Base-by-base conservation (phyloP, 2,329 filamentous ascomycete genomes). In the Trichoderma breve region DNA sequence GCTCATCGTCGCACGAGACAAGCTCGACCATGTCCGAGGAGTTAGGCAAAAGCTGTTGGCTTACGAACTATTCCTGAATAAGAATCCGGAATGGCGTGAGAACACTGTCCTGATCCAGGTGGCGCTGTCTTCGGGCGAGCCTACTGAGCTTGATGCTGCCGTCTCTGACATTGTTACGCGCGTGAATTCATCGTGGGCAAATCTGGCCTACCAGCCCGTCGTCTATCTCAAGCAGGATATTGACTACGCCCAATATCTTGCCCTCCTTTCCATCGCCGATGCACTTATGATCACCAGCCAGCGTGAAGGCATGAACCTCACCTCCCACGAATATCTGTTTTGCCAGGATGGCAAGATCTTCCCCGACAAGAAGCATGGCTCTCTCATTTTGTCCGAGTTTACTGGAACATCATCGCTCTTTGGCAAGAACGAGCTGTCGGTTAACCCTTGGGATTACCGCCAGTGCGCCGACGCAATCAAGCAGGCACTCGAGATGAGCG, bases 141-240 rank as follows among this genome's bases (percentile, higher is more conserved):
- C 97, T 80, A 89, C 90, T 24, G 95, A 98, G 78, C 87, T 98
- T 11, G 93, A 97, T 76, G 92, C 93, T 1, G 93, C 92, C 0
- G 92, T 98, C 28, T 95, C 93, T 2, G 94, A 98, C 80, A 98
- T 98, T 79, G 94, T 97, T 74, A 97, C 94, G 67, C 90, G 95
- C 73, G 95, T 98, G 80, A 97, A 98, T 81, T 96, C 94, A 1
- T 90, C 91, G 1, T 95, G 95, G 86, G 95, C 95, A 7, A 97
- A 94, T 30, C 86, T 98, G 64, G 93, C 94, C 0, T 96, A 98
- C 78, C 94, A 97, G 78, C 95, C 95, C 1, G 88, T 98, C 12
- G 93, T 98, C 6, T 98, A 98, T 81, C 85, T 98, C 68, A 95
- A 97, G 81, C 95, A 98, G 81, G 95, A 98, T 77, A 96, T 98